Conservation (phyloP, 371 early-diverging fungal genomes). For the Mortierella polycephala region DNA sequence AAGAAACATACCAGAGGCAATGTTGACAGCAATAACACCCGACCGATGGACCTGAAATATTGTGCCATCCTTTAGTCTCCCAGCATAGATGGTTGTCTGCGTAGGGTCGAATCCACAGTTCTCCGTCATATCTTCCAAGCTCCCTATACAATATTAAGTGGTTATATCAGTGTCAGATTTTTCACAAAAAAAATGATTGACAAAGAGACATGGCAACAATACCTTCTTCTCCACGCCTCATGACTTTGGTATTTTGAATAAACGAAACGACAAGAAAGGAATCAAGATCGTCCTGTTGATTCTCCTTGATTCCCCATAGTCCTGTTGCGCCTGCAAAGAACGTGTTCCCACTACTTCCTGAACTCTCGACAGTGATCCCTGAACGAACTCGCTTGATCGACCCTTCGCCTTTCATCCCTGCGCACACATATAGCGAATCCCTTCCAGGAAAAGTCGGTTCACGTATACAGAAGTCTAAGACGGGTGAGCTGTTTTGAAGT, state of each 20-base stretch:
- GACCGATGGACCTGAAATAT: conserved; percentile 42
- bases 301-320: conserved; percentile 33
- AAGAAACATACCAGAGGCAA: conserved; percentile 12
- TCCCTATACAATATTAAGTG: conserved; percentile 3
- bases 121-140: conserved; percentile 35
- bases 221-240: conserved; percentile 31
- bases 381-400: conserved; percentile 28
- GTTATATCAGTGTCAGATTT: background rate
- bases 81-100: conserved; percentile 30
- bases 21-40: conserved; percentile 22
- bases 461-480: conserved; percentile 38
- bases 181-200: background rate
- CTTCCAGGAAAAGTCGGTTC: conserved; percentile 39
- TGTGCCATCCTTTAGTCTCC: conserved; percentile 17
- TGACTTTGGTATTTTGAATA: conserved; percentile 38
- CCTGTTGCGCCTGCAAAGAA: conserved; percentile 42
- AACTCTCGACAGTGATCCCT: conserved; percentile 29
- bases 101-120: conserved; percentile 23
- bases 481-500: conserved; percentile 30
- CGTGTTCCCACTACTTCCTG: conserved; percentile 32
- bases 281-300: conserved; percentile 13
- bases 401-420: conserved; percentile 41
- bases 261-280: conserved; percentile 38
- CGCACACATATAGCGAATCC: conserved; percentile 33
- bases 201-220: background rate